Evolutionary conservation across 176 grass and related monocot genomes (phyloP).

Genomic region (Neostapfia colusana): DNA sequence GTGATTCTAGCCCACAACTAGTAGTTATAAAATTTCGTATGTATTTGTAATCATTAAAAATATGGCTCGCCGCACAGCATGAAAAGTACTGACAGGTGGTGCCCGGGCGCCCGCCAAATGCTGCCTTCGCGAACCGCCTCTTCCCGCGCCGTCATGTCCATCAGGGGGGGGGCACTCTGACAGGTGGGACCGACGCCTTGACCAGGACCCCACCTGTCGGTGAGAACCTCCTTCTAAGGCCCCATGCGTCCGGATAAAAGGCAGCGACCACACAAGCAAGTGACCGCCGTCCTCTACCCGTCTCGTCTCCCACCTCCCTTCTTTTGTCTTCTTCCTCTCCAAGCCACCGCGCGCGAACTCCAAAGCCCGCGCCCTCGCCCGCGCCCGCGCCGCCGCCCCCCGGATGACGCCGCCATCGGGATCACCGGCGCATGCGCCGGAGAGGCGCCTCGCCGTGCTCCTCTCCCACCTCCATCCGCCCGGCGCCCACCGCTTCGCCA

Average conservation of each 20-base stretch:
- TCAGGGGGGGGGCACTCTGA: background rate
- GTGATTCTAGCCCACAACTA: no score
- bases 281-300: background rate
- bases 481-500: background rate
- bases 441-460: constrained; percentile 57
- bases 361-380: constrained; percentile 27
- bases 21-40: no score
- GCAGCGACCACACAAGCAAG: constrained; percentile 33
- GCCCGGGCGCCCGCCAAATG: background rate
- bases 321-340: constrained; percentile 33
- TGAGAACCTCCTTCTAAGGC: background rate
- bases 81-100: no score
- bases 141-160: background rate
- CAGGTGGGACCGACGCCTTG: background rate
- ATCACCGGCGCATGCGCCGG: background rate
- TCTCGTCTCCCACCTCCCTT: background rate
- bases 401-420: background rate
- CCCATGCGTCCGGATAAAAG: constrained; percentile 39
- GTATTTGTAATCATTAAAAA: no score
- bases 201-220: background rate
- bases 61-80: no score
- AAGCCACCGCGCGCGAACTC: constrained; percentile 33
- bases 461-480: constrained; percentile 53
- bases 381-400: background rate
- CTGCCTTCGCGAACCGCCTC: background rate